Evolutionary conservation across 257 asterid genomes (phyloP), one percentile per base, ranked within the genome.

Genomic region (Nyctanthes arbortristis): DNA sequence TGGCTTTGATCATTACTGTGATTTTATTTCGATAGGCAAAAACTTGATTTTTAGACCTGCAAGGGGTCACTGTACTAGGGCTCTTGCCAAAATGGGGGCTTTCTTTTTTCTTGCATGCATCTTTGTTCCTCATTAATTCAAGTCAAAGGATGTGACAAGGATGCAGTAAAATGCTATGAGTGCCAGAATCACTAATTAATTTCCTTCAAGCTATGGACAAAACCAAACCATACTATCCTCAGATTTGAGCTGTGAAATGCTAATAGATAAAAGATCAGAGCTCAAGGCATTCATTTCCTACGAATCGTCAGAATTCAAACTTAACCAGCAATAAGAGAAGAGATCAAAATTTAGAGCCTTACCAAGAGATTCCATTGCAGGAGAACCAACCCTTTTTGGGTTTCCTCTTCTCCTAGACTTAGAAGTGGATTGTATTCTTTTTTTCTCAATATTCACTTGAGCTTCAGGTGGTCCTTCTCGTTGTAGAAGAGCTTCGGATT

Each of bases 401-500:
- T 74, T 87, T 76, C 90, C 88, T 65, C 77, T 84, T 39, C 77
- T 86, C 69, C 66, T 66, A 49, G 81, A 56, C 75, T 69, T 78
- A 74, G 88, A 49, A 64, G 77, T 69, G 45, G 76, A 68, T 62
- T 65, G 82, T 30, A 70, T 65, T 69, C 66, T 77, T 63, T 69
- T 80, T 66, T 73, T 68, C 61, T 75, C 89, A 32, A 33, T 65
- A 61, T 78, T 84, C 63, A 63, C 70, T 58, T 65, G 9, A 63
- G 56, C 56, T 55, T 20, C 79, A 62, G 45, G 65, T 56, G 81
- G 73, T 57, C 75, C 85, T 68, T 74, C 81, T 65, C 61, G 75
- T 65, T 78, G 71, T 63, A 93, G 75, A 71, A 93, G 84, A 76
- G 93, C 97, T 81, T 94, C 99, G 49, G 97, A 94, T 80, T 94